Evolutionary conservation across 768 basidiomycete genomes (phyloP), one percentile per base, ranked within the genome.

Genomic region (Hemileccinum rubropunctum): DNA sequence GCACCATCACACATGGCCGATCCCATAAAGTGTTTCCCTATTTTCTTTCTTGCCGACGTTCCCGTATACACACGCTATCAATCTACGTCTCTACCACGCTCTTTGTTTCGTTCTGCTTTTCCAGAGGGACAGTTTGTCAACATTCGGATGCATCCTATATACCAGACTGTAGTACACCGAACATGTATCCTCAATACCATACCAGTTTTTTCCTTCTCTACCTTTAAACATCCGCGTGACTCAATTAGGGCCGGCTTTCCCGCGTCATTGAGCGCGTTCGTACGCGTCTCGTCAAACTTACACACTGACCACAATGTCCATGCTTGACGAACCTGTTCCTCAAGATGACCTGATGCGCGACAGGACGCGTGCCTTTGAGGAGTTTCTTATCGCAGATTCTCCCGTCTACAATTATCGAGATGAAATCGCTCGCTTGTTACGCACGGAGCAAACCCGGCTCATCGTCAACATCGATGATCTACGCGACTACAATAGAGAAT

Each of bases 381-480:
- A 90, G 54, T 95, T 97, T 56, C 77, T 92, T 32, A 79, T 82
- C 57, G 80, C 82, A 33, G 84, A 84, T 50, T 81, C 81, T 3
- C 66, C 78, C 23, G 61, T 82, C 17, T 83, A 82, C 76, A 91
- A 90, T 69, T 95, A 95, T 75, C 82, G 84, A 60, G 86, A 93
- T 60, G 86, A 88, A 50, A 86, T 95, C 56, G 76, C 79, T 39
- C 81, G 83, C 58, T 83, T 98, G 84, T 79, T 98, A 42, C 83
- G 88, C 49, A 76, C 78, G 17, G 86, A 89, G 61, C 83, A 86
- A 64, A 86, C 90, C 62, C 84, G 97, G 67, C 84, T 98, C 61
- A 84, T 95, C 60, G 83, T 99, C 67, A 98, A 97, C 69, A 80
- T 98, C 59, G 95, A 98, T 69, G 93, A 98, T 72, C 73, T 98